Evolutionary conservation across 2,329 filamentous ascomycete genomes (phyloP).

Genomic region (Fusarium pseudocircinatum): DNA sequence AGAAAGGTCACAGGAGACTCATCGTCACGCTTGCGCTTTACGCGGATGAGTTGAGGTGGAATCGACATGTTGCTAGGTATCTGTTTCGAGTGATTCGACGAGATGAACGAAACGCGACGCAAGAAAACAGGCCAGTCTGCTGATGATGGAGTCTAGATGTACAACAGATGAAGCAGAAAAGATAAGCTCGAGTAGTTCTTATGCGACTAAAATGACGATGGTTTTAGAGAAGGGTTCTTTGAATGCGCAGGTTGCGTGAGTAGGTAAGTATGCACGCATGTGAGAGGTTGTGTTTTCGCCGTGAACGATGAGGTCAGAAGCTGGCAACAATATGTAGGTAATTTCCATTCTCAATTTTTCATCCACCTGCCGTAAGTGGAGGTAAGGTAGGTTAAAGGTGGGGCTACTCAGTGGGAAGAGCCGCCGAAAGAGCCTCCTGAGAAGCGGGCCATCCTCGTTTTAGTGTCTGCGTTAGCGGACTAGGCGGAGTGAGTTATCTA

Average conservation of each 20-base stretch:
- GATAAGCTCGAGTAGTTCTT: not conserved
- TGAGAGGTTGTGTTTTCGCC: not conserved
- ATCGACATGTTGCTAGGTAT: slow-evolving; percentile 58
- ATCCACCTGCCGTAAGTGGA: slow-evolving; percentile 17
- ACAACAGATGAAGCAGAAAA: not conserved
- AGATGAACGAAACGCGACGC: not conserved
- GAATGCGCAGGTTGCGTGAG: not conserved
- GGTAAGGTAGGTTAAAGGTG: not conserved
- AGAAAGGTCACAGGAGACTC: slow-evolving; percentile 65
- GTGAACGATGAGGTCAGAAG: slow-evolving; percentile 34
- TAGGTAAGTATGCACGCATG: not conserved
- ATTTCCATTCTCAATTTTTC: not conserved
- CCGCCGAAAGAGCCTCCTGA: slow-evolving; percentile 5
- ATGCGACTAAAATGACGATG: too few species aligned
- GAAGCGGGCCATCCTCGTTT: not conserved
- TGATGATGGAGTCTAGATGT: not conserved
- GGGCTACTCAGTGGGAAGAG: not conserved
- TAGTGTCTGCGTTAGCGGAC: not conserved
- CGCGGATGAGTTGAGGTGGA: slow-evolving; percentile 67
- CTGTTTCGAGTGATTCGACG: not conserved
- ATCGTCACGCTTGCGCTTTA: slow-evolving; percentile 69
- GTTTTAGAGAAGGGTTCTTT: not conserved
- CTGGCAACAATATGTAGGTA: not conserved
- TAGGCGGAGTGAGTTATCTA: not conserved
- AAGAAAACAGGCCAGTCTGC: not conserved